Evolutionary conservation across 2,329 filamentous ascomycete genomes (phyloP).

Genomic region (Hymenoscyphus infarciens): DNA sequence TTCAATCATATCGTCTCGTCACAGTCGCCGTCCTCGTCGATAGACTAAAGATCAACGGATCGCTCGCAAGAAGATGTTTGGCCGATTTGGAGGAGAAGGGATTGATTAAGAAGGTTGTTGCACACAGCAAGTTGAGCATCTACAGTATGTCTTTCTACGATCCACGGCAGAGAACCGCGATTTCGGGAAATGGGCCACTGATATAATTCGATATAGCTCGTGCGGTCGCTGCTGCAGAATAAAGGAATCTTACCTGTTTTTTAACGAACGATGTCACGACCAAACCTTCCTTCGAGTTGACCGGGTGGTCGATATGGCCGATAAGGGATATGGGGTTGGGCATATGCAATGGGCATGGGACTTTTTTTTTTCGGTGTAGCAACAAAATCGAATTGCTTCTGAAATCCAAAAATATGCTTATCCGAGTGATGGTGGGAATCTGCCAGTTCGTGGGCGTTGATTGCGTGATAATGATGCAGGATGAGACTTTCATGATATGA

Average conservation of each 20-base stretch:
- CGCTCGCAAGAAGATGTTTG: slow-evolving; percentile 84
- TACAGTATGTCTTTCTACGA: slow-evolving; percentile 64
- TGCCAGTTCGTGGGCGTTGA: not conserved
- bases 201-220: slow-evolving; percentile 45
- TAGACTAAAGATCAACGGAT: slow-evolving; percentile 99
- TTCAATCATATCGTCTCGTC: slow-evolving; percentile 99
- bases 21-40: slow-evolving; percentile 98
- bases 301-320: slow-evolving; percentile 26
- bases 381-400: slow-evolving; percentile 32
- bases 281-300: slow-evolving; percentile 31
- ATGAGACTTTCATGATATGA: slow-evolving; percentile 7
- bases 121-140: slow-evolving; percentile 96
- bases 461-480: slow-evolving; percentile 4
- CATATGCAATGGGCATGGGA: slow-evolving; percentile 33
- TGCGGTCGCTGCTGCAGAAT: slow-evolving; percentile 53
- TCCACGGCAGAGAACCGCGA: not conserved
- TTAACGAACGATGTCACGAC: slow-evolving; percentile 33
- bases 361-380: slow-evolving; percentile 36
- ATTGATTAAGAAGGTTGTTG: slow-evolving; percentile 95
- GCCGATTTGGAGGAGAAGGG: slow-evolving; percentile 96
- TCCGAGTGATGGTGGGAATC: slow-evolving; percentile 3
- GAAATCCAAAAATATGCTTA: slow-evolving; percentile 13
- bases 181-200: not conserved
- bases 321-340: slow-evolving; percentile 32
- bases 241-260: slow-evolving; percentile 24